phyloP scores from a whole-genome alignment of 2,329 filamentous ascomycete species.

The Cladosporium sp. region DNA sequence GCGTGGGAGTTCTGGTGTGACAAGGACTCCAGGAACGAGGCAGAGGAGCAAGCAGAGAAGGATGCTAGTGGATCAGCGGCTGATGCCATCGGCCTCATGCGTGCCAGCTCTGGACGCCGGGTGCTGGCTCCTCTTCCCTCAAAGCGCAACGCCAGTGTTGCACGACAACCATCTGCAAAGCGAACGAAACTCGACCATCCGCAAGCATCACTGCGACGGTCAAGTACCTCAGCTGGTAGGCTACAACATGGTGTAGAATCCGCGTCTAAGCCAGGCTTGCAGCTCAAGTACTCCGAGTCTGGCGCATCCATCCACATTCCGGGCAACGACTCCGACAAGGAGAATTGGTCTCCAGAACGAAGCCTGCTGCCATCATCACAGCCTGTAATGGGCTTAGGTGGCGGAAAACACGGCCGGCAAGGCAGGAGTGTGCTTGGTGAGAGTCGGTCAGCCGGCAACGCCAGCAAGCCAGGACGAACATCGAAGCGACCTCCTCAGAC shows the following conservation, averaged over 20 bases:
- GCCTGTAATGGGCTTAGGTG: slow-evolving; percentile 25
- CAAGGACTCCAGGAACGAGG: slow-evolving; percentile 72
- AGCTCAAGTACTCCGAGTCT: slow-evolving; percentile 34
- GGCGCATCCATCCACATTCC: slow-evolving; percentile 45
- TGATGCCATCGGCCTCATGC: slow-evolving; percentile 77
- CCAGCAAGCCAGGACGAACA: neutral
- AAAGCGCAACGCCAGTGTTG: slow-evolving; percentile 61
- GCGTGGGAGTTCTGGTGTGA: slow-evolving; percentile 92
- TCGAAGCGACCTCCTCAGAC: slow-evolving; percentile 11
- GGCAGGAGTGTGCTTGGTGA: slow-evolving; percentile 18
- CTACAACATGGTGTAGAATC: slow-evolving; percentile 26
- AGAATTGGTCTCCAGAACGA: slow-evolving; percentile 74
- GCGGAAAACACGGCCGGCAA: slow-evolving; percentile 22
- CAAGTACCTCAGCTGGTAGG: slow-evolving; percentile 35
- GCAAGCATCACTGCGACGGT: slow-evolving; percentile 33
- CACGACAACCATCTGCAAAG: slow-evolving; percentile 27
- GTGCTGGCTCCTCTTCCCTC: slow-evolving; percentile 54
- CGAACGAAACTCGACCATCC: slow-evolving; percentile 51
- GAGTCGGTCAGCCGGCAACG: slow-evolving; percentile 13
- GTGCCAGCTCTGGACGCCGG: slow-evolving; percentile 65
- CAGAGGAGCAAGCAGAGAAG: slow-evolving; percentile 78
- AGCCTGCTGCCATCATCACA: slow-evolving; percentile 17
- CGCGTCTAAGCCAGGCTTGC: slow-evolving; percentile 17
- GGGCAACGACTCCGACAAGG: slow-evolving; percentile 84
- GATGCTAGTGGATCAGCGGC: slow-evolving; percentile 77